A percentile compares a stretch with the other conserved stretches of the same genome.
Conservation (phyloP, 768 basidiomycete species). For the Phlegmacium glaucopus region DNA sequence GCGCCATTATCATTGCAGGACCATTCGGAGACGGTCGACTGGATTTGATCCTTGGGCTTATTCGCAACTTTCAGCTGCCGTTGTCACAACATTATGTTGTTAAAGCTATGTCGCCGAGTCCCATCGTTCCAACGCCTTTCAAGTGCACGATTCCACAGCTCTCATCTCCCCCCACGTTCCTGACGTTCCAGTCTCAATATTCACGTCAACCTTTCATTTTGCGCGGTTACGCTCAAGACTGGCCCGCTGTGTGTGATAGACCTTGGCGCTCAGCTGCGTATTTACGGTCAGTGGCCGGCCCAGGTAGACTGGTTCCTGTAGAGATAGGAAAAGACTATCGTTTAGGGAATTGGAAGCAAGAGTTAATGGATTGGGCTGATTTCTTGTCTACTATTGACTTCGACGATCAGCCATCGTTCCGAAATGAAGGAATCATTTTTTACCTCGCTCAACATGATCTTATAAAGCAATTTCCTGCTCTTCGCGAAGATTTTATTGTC, state of each 20-base stretch:
- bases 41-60: slow-evolving; percentile 61
- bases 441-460: slow-evolving; percentile 95
- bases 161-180: slow-evolving; percentile 51
- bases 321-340: slow-evolving; percentile 89
- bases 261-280: slow-evolving; percentile 74
- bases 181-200: slow-evolving; percentile 44
- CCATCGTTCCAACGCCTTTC: slow-evolving; percentile 12
- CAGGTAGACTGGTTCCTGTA: slow-evolving; percentile 83
- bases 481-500: slow-evolving; percentile 71
- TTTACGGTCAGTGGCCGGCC: slow-evolving; percentile 67
- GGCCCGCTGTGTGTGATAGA: slow-evolving; percentile 74
- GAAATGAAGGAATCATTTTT: slow-evolving; percentile 28
- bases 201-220: slow-evolving; percentile 70
- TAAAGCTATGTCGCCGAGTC: slow-evolving; percentile 4
- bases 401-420: slow-evolving; percentile 22
- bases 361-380: slow-evolving; percentile 70
- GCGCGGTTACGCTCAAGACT: slow-evolving; percentile 54
- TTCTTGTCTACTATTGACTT: slow-evolving; percentile 55
- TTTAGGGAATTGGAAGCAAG: slow-evolving; percentile 75
- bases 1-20: slow-evolving; percentile 81
- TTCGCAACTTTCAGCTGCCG: slow-evolving; percentile 52
- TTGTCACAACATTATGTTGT: neutral
- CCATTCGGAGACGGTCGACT: slow-evolving; percentile 58
- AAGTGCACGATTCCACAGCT: slow-evolving; percentile 38
- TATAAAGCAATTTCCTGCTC: slow-evolving; percentile 75